Base-by-base conservation (phyloP, 805 yeast species). In the Cyberlindnera misumaiensis region DNA sequence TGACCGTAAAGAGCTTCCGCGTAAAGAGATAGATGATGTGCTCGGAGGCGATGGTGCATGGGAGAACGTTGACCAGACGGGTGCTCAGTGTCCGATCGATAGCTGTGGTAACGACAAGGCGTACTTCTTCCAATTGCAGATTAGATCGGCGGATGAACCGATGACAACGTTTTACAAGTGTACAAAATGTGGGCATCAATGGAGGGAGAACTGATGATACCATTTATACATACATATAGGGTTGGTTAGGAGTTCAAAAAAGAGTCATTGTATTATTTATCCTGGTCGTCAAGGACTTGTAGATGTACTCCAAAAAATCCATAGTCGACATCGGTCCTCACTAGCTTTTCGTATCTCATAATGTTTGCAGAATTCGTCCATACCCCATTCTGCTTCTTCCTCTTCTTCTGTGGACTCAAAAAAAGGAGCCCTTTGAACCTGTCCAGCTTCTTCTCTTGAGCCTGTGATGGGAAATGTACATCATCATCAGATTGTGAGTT, bases 91-190 rank as follows among this genome's bases (percentile, higher is more conserved):
- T 68, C 96, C 97, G 4, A 70, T 77, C 32, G 95, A 86, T 41
- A 56, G 68, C 2, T 93, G 98, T 67, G 95, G 86, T 30, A 80
- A 82, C 47, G 83, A 77, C 48, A 86, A 87, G 62, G 98, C 98
- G 0, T 93, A 93, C 63, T 93, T 86, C 70, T 93, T 89, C 73
- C 97, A 93, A 64, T 68, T 93, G 43, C 98, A 93, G 62, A 93
- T 93, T 55, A 73, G 98, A 63, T 84, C 95, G 45, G 98, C 98
- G 2, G 98, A 93, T 72, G 98, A 93, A 67, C 98, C 98, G 17
- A 93, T 93, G 97, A 93, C 98, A 1, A 90, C 97, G 2, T 93
- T 93, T 60, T 90, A 86, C 62, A 88, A 90, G 62, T 93, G 98
- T 67, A 88, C 88, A 28, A 81, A 77, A 46, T 93, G 98, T 68